Conservation (phyloP, 2,329 filamentous ascomycete genomes). For the Fusarium sp. region DNA sequence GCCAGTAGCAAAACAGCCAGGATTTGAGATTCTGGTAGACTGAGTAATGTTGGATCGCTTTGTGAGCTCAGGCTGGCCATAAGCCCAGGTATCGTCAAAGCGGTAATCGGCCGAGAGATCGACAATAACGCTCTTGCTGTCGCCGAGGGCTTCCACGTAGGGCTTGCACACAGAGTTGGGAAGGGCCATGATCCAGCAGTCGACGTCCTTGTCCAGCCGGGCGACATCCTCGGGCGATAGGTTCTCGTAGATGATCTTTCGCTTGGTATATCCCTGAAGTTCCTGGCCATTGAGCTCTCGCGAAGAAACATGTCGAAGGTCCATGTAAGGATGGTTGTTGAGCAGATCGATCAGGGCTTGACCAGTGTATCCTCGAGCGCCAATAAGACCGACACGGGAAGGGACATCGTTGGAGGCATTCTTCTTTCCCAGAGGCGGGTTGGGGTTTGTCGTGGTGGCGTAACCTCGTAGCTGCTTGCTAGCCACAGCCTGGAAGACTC, state of each 20-base stretch:
- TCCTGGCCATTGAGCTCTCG: conserved; percentile 90
- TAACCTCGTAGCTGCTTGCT: background rate
- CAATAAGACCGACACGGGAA: conserved; percentile 86
- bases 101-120: conserved; percentile 98
- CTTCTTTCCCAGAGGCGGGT: conserved; percentile 89
- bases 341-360: conserved; percentile 90
- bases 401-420: conserved; percentile 86
- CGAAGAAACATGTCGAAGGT: conserved; percentile 91
- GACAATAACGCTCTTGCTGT: conserved; percentile 79
- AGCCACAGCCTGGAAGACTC: background rate
- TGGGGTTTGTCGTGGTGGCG: conserved; percentile 68
- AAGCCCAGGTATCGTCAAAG: conserved; percentile 76
- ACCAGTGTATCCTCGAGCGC: conserved; percentile 93
- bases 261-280: conserved; percentile 90
- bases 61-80: conserved; percentile 89
- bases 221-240: conserved; percentile 87
- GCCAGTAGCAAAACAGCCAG: conserved; percentile 86
- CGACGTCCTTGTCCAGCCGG: conserved; percentile 85
- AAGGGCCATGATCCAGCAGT: conserved; percentile 99
- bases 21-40: conserved; percentile 60
- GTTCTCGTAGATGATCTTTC: conserved; percentile 92
- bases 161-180: conserved; percentile 96
- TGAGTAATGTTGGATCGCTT: conserved; percentile 81
- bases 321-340: conserved; percentile 89
- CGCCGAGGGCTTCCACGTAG: conserved; percentile 83